phyloP scores from a whole-genome alignment of 2,329 filamentous ascomycete species.

The Rhinocladiella mackenziei region DNA sequence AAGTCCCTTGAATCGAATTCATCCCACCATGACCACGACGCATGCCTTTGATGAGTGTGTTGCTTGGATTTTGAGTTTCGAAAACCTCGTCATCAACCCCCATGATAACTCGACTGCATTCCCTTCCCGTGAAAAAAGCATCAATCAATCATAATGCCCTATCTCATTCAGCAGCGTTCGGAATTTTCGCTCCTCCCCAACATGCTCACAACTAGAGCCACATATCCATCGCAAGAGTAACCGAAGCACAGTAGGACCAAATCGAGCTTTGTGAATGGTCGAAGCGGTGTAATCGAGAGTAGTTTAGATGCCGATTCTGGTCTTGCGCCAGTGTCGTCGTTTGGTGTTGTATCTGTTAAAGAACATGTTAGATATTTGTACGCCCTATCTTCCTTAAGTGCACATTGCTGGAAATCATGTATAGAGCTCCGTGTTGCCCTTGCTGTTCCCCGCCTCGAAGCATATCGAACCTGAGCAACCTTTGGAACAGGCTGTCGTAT shows the following conservation, averaged over 20 bases:
- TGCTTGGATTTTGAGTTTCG: too few species aligned
- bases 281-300: constrained; percentile 33
- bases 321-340: constrained; percentile 99
- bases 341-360: constrained; percentile 93
- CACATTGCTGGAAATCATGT: not conserved
- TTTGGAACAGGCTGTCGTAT: not conserved
- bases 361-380: constrained; percentile 5
- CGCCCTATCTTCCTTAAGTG: not conserved
- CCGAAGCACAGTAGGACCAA: not conserved
- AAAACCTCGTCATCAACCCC: too few species aligned
- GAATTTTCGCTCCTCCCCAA: too few species aligned
- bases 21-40: too few species aligned
- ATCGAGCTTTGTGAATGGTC: not conserved
- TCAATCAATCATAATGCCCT: too few species aligned
- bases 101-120: too few species aligned
- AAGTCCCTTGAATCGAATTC: not conserved
- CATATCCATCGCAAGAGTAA: not conserved
- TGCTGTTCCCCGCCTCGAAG: too few species aligned
- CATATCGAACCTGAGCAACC: not conserved
- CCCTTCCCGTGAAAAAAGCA: too few species aligned
- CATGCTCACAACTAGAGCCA: too few species aligned
- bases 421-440: not conserved
- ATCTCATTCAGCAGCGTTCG: too few species aligned
- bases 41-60: too few species aligned
- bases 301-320: constrained; percentile 93